Evolutionary conservation across 2,329 filamentous ascomycete genomes (phyloP), one percentile per base, ranked within the genome.

Genomic region (Thielaviopsis euricoi): DNA sequence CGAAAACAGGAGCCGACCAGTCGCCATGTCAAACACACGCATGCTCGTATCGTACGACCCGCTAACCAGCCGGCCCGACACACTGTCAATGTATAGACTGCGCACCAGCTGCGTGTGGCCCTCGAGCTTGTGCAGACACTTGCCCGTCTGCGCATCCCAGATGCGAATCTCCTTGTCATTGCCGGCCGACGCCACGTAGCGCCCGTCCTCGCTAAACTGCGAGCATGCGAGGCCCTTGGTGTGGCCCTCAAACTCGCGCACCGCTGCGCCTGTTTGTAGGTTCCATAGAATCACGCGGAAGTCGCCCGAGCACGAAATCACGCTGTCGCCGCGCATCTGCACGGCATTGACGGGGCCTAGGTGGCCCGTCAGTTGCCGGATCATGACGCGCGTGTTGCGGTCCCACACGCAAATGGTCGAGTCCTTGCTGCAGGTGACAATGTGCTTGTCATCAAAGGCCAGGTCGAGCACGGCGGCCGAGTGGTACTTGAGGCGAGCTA

Each of bases 391-490:
- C 0, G 87, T 93, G 58, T 80, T 73, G 52, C 93, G 87, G 66
- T 95, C 87, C 91, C 91, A 97, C 23, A 98, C 83, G 67, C 90
- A 94, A 67, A 98, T 95, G 62, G 80, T 90, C 48, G 85, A 83
- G 71, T 98, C 93, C 71, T 98, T 98, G 68, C 89, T 95, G 75
- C 93, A 98, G 5, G 91, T 96, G 55, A 97, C 86, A 65, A 98
- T 96, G 71, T 95, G 86, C 64, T 85, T 84, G 62, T 89, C 81
- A 68, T 98, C 89, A 63, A 98, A 91, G 63, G 89, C 91, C 10
- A 98, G 83, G 67, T 98, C 93, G 15, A 98, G 79, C 46, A 98
- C 90, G 55, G 93, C 91, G 3, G 89, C 89, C 6, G 80, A 81
- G 72, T 98, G 93, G 62, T 85, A 82, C 37, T 74, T 73, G 15